Base-by-base conservation (phyloP, 441 rosid species). In the Eruca vesicaria region DNA sequence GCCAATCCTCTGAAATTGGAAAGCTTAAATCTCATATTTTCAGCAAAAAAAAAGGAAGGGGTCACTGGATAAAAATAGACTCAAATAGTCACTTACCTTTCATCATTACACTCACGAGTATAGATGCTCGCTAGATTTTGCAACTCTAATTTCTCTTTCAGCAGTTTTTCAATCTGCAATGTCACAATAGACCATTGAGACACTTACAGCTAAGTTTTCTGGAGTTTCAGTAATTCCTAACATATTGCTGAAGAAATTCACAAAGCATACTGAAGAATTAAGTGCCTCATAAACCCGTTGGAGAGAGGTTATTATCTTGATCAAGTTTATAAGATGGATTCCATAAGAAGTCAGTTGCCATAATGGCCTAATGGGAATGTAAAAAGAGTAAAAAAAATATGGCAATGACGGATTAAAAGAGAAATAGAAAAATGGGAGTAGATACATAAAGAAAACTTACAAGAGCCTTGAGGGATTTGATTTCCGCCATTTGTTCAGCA, bases 131-230 rank as follows among this genome's bases (percentile, higher is more conserved):
- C 72, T 66, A 90, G 83, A 80, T 88, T 84, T 73, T 93, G 91
- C 80, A 84, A 73, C 80, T 96, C 94, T 63, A 79, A 63, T 41
- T 90, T 88, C 68, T 90, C 96, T 86, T 89, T 91, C 81, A 82
- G 91, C 81, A 90, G 75, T 76, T 88, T 79, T 82, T 93, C 98
- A 81, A 89, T 84, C 98, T 96, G 94, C 82, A 83, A 61, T 18
- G 73, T 57, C 36, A 31, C 75, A 69, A 73, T 59, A 19, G 26
- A 78, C 57, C 57, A 72, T 60, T 66, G 15, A 72, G 41, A 72
- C 59, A 60, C 64, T 61, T 5, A 53, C 53, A 60, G 70, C 53
- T 55, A 67, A n/a, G 55, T n/a, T 60, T 2, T 52, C 26, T 38
- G 68, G 15, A 66, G 63, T 72, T 72, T 67, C 32, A 52, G 52